Evolutionary conservation across 1,139 yeast genomes (phyloP).

Genomic region (Geotrichum histeridarum): DNA sequence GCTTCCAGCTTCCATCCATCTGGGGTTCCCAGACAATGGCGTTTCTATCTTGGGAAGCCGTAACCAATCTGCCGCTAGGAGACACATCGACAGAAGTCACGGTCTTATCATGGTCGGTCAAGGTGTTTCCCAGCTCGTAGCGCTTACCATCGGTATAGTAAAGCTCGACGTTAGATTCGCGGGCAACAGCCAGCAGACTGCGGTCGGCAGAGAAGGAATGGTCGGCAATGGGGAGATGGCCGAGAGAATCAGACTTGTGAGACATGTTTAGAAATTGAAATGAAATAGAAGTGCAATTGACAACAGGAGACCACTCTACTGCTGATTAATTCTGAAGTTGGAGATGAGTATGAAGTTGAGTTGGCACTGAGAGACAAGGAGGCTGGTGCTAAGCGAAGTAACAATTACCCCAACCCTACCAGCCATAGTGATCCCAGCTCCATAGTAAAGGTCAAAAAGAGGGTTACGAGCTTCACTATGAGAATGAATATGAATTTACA

Average conservation of each 20-base stretch:
- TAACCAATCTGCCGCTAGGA: constrained; percentile 81
- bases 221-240: constrained; percentile 82
- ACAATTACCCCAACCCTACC: background rate
- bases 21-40: constrained; percentile 93
- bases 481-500: background rate
- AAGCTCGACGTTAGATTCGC: constrained; percentile 69
- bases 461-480: background rate
- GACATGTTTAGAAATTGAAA: constrained; percentile 18
- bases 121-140: constrained; percentile 51
- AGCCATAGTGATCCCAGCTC: background rate
- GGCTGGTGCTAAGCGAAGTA: background rate
- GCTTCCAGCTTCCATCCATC: constrained; percentile 60
- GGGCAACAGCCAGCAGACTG: constrained; percentile 70
- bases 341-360: background rate
- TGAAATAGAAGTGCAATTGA: background rate
- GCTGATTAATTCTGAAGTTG: constrained; percentile 11
- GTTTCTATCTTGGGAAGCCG: constrained; percentile 96
- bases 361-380: background rate
- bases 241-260: constrained; percentile 52
- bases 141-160: constrained; percentile 49
- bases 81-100: constrained; percentile 94
- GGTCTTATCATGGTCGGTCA: constrained; percentile 86
- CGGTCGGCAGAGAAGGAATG: constrained; percentile 78
- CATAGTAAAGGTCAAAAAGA: background rate
- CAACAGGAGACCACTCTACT: constrained; percentile 27